Conservation (phyloP, 169 alveolate genomes). For the Plasmodium chabaudi region DNA sequence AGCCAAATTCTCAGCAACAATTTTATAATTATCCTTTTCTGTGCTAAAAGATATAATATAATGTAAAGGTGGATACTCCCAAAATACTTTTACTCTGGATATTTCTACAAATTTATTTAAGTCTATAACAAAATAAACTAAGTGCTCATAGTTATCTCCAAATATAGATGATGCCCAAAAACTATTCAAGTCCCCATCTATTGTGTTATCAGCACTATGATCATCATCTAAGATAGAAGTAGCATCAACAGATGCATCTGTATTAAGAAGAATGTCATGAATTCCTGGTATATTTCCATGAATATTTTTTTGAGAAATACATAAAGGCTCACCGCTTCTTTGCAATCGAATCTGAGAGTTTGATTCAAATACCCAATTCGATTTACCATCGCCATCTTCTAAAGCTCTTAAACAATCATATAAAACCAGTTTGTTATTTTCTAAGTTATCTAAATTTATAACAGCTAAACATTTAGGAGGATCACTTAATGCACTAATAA, state of each 20-base stretch:
- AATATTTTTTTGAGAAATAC: conserved; percentile 87
- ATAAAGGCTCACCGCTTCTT: conserved; percentile 82
- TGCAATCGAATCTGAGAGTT: conserved; percentile 89
- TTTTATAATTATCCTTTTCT: conserved; percentile 85
- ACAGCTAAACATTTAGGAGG: conserved; percentile 63
- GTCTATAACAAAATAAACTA: conserved; percentile 81
- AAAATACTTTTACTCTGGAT: conserved; percentile 86
- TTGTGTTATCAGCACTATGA: conserved; percentile 85
- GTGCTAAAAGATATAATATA: conserved; percentile 87
- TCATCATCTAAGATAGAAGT: conserved; percentile 79
- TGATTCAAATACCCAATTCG: conserved; percentile 89
- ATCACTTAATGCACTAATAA: conserved; percentile 78
- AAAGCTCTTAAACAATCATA: conserved; percentile 85
- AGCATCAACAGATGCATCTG: conserved; percentile 76
- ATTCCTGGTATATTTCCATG: conserved; percentile 87
- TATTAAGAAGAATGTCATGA: conserved; percentile 81
- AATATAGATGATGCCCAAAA: conserved; percentile 92
- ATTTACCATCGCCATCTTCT: conserved; percentile 88
- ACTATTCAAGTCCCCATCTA: conserved; percentile 89
- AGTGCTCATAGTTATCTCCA: conserved; percentile 83
- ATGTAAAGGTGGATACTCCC: conserved; percentile 93
- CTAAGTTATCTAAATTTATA: conserved; percentile 66
- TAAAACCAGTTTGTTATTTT: conserved; percentile 72
- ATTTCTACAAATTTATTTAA: conserved; percentile 83
- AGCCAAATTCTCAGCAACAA: conserved; percentile 82